Conservation (phyloP, 177 flowering plant species). For the Vitis hybrid region DNA sequence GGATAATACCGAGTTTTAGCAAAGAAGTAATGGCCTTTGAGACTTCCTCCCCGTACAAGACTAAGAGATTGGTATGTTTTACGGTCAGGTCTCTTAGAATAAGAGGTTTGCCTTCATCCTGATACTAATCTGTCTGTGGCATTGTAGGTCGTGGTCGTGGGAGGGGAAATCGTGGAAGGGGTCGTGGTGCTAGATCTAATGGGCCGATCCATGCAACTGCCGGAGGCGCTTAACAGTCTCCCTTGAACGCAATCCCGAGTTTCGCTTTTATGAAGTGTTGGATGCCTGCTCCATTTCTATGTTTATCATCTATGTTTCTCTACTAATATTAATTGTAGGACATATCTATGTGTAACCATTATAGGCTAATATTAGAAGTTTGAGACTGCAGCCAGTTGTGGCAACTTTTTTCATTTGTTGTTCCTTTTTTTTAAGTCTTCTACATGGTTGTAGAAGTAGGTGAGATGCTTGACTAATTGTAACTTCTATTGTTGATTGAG, state of each 20-base stretch:
- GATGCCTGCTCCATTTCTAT: slow-evolving; percentile 32
- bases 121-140: neutral
- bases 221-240: slow-evolving; percentile 22
- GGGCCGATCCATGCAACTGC: slow-evolving; percentile 49
- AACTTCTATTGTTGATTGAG: slow-evolving; percentile 17
- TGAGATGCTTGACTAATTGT: slow-evolving; percentile 21
- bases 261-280: slow-evolving; percentile 6
- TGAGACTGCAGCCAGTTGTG: slow-evolving; percentile 1
- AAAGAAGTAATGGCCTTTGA: no score
- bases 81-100: no score
- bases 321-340: slow-evolving; percentile 11
- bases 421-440: neutral
- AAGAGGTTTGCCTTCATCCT: no score
- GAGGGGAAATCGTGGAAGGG: slow-evolving; percentile 52
- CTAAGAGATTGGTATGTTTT: no score
- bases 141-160: slow-evolving; percentile 61
- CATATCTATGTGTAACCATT: slow-evolving; percentile 3
- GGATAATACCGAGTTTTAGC: no score
- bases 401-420: slow-evolving; percentile 5
- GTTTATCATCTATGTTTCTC: slow-evolving; percentile 4
- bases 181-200: slow-evolving; percentile 49
- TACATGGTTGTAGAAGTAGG: slow-evolving; percentile 16
- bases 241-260: slow-evolving; percentile 5
- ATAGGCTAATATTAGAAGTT: slow-evolving; percentile 14
- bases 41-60: no score